These are phyloP conservation scores for Skeletonema grethae DNA, from an alignment of 108 stramenopile genomes.

Conservation along the genomic window DNA sequence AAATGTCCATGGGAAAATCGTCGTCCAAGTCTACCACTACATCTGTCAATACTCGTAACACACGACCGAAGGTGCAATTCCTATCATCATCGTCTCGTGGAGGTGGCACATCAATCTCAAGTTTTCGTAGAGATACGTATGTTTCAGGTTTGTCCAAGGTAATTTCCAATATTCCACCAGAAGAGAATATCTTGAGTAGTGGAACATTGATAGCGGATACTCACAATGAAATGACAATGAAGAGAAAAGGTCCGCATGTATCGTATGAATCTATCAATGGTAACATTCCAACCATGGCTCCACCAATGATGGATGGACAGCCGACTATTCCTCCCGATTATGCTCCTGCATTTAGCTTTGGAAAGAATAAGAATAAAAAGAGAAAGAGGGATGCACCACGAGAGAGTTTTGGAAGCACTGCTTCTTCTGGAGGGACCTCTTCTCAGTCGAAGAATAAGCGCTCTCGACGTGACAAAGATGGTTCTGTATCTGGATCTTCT, in stretches of 20 bases:
- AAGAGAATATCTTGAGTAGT: background rate
- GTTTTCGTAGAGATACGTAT: background rate
- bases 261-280: conserved; percentile 3
- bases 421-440: background rate
- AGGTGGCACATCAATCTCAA: background rate
- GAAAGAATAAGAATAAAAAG: background rate
- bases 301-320: background rate
- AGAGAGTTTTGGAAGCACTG: conserved; percentile 7
- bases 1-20: background rate
- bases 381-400: conserved; percentile 4
- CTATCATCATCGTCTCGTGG: background rate
- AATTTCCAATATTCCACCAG: too few species aligned
- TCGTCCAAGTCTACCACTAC: background rate
- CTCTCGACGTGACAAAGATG: background rate
- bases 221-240: background rate
- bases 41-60: background rate
- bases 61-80: background rate
- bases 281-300: background rate
- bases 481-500: background rate
- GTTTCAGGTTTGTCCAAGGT: background rate
- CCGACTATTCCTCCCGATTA: background rate
- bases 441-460: conserved; percentile 3
- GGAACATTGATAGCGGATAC: background rate
- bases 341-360: background rate
- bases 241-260: background rate